A percentile compares a stretch with the other conserved stretches of the same genome.
phyloP scores from a whole-genome alignment of 352 stramenopile species.

The Pythium angustatum region DNA sequence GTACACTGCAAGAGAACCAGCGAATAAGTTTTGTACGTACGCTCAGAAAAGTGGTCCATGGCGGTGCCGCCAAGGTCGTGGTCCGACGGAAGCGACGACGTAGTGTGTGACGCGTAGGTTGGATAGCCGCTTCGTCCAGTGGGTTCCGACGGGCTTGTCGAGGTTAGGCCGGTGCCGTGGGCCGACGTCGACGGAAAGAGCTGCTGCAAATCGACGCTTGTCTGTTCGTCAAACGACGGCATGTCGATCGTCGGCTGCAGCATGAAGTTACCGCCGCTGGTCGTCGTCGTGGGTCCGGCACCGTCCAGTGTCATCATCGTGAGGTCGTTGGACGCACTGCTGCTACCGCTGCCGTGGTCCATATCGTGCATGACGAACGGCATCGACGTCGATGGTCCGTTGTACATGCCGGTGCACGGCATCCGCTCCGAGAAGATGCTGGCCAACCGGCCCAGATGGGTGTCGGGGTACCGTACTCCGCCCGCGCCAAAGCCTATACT shows the following conservation, averaged over 20 bases:
- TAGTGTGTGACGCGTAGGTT: background rate
- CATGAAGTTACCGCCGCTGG: constrained; percentile 1
- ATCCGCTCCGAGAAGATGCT: constrained; percentile 31
- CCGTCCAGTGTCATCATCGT: constrained; percentile 16
- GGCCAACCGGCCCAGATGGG: constrained; percentile 22
- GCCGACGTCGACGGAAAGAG: constrained; percentile 23
- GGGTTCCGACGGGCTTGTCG: background rate
- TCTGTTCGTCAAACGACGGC: constrained; percentile 27
- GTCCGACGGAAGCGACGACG: constrained; percentile 4
- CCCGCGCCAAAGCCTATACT: background rate
- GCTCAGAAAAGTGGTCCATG: constrained; percentile 24
- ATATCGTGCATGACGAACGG: constrained; percentile 22
- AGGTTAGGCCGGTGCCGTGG: background rate
- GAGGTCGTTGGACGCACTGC: background rate
- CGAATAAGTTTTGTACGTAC: constrained; percentile 26
- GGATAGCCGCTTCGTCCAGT: constrained; percentile 5
- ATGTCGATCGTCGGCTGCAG: constrained; percentile 24
- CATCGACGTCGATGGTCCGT: constrained; percentile 3
- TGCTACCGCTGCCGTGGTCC: background rate
- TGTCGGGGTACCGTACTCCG: constrained; percentile 12
- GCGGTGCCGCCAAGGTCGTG: constrained; percentile 4
- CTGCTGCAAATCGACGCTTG: constrained; percentile 29
- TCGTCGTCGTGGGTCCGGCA: background rate
- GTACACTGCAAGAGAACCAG: background rate
- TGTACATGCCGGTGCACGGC: constrained; percentile 29